These are phyloP conservation scores for Theileria annulata DNA, from an alignment of 169 alveolate species.

Conservation along the genomic window DNA sequence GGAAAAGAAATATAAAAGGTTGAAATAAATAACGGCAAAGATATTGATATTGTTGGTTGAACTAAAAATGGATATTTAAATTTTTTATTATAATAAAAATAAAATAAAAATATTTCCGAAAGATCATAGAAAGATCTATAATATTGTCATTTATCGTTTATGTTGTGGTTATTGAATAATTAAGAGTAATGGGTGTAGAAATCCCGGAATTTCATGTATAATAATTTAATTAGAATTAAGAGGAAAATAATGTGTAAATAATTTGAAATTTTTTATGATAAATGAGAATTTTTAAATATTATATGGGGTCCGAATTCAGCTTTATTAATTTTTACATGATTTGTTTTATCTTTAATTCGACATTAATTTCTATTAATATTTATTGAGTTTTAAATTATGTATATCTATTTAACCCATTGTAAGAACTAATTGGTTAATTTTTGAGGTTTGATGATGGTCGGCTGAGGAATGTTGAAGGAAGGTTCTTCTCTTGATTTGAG, in stretches of 20 bases:
- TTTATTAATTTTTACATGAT: background rate
- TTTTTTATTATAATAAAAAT: slow-evolving; percentile 23
- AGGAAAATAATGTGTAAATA: background rate
- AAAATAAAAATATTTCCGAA: slow-evolving; percentile 38
- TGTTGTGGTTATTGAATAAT: background rate
- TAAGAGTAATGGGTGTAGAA: background rate
- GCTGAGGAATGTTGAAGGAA: slow-evolving; percentile 7
- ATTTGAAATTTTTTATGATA: background rate
- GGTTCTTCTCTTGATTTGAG: slow-evolving; percentile 2
- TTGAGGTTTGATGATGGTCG: background rate
- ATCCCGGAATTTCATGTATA: background rate
- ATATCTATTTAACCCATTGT: background rate
- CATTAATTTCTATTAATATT: background rate
- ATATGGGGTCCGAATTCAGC: background rate
- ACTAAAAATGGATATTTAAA: slow-evolving; percentile 52
- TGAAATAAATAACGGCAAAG: slow-evolving; percentile 37
- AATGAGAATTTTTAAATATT: slow-evolving; percentile 5
- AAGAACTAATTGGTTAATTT: background rate
- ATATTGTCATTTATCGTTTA: slow-evolving; percentile 39
- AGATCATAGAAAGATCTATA: slow-evolving; percentile 37
- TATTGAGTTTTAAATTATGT: background rate
- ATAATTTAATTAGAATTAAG: too few species aligned
- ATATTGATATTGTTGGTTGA: slow-evolving; percentile 41
- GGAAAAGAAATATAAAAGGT: slow-evolving; percentile 23
- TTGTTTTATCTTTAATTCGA: background rate